These are phyloP conservation scores for Oryza glumipatula DNA, from an alignment of 176 grass and related monocot genomes.

Conservation along the genomic window DNA sequence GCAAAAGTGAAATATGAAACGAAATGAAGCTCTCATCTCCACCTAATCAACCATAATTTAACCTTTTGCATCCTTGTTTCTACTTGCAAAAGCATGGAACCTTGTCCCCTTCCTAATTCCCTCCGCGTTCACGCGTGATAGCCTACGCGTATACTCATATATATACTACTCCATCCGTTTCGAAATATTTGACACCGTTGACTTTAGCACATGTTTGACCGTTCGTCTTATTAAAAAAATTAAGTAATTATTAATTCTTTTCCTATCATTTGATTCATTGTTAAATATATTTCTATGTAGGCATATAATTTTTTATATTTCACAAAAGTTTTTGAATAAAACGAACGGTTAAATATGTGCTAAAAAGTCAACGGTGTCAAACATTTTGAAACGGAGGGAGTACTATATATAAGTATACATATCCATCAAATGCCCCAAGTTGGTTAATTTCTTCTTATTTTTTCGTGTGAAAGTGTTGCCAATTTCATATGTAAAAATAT, in stretches of 20 bases:
- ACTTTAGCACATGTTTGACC: too few species aligned
- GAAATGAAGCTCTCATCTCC: constrained; percentile 34
- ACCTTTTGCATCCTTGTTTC: constrained; percentile 34
- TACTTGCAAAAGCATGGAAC: constrained; percentile 59
- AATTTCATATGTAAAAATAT: too few species aligned
- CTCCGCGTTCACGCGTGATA: constrained; percentile 43
- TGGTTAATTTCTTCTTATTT: not conserved
- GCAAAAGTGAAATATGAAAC: constrained; percentile 37
- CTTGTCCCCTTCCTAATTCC: constrained; percentile 57
- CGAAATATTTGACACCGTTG: too few species aligned
- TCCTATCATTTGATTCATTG: too few species aligned
- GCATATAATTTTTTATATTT: too few species aligned
- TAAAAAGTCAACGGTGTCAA: too few species aligned
- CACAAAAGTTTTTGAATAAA: too few species aligned
- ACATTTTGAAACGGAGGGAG: too few species aligned
- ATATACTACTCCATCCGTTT: not conserved
- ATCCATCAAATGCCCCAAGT: not conserved
- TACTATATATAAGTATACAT: not conserved
- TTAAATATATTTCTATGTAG: too few species aligned
- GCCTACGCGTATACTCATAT: constrained; percentile 16
- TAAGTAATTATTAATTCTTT: too few species aligned
- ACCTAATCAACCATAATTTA: constrained; percentile 52
- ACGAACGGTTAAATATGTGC: too few species aligned
- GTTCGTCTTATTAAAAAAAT: too few species aligned
- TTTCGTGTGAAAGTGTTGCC: not conserved